phyloP scores from a whole-genome alignment of 192 early-diverging fungal genomes.

The Coemansia sp. region DNA sequence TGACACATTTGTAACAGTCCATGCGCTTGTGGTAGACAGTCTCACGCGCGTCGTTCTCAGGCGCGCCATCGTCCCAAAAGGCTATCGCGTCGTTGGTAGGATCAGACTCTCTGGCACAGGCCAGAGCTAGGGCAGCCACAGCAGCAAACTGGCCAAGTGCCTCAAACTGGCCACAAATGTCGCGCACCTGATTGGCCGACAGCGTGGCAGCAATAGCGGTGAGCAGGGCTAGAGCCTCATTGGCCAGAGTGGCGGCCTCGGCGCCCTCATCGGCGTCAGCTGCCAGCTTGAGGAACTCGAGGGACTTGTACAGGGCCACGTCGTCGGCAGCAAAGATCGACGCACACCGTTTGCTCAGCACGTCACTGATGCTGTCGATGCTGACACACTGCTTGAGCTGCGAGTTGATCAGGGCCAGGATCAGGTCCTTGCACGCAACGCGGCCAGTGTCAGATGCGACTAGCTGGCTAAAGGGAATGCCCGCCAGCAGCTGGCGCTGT shows the following conservation, averaged over 20 bases:
- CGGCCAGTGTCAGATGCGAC: slow-evolving; percentile 55
- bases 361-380: slow-evolving; percentile 60
- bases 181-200: slow-evolving; percentile 43
- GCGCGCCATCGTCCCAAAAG: slow-evolving; percentile 58
- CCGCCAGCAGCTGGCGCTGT: slow-evolving; percentile 50
- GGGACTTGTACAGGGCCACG: slow-evolving; percentile 63
- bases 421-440: slow-evolving; percentile 59
- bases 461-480: slow-evolving; percentile 58
- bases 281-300: slow-evolving; percentile 56
- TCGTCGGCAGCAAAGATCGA: slow-evolving; percentile 63
- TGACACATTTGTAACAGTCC: slow-evolving; percentile 46
- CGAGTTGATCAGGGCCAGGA: slow-evolving; percentile 63
- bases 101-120: slow-evolving; percentile 58
- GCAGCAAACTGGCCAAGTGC: slow-evolving; percentile 44
- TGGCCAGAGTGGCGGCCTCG: slow-evolving; percentile 35
- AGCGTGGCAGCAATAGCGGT: slow-evolving; percentile 48
- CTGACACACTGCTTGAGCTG: slow-evolving; percentile 54
- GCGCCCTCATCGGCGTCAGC: slow-evolving; percentile 49
- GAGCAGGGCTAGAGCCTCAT: slow-evolving; percentile 54
- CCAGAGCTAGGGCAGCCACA: slow-evolving; percentile 55
- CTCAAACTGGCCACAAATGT: slow-evolving; percentile 54
- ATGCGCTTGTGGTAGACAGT: slow-evolving; percentile 38
- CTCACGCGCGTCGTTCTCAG: slow-evolving; percentile 50
- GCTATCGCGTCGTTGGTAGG: slow-evolving; percentile 56
- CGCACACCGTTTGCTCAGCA: slow-evolving; percentile 61